phyloP scores from a whole-genome alignment of 495 filamentous ascomycete genomes.

The Pseudoneurospora amorphoporcata region DNA sequence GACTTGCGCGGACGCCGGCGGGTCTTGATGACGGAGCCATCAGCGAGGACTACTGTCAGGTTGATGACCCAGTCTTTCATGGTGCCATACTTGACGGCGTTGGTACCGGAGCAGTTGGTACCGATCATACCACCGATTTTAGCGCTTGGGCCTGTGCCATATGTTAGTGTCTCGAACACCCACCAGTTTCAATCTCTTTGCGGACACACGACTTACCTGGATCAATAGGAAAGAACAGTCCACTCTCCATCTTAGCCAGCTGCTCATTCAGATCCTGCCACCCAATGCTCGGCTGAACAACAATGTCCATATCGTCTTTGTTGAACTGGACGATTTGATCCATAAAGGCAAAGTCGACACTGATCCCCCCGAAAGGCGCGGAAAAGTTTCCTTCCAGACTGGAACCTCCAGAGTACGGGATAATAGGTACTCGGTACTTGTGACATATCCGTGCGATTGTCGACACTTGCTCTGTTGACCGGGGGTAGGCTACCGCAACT shows the following conservation, averaged over 20 bases:
- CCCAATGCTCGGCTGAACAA: conserved; percentile 82
- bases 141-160: conserved; percentile 42
- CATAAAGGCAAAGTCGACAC: conserved; percentile 84
- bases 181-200: background rate
- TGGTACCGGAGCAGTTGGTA: conserved; percentile 71
- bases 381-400: conserved; percentile 86
- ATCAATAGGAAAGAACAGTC: conserved; percentile 85
- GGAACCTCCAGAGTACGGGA: conserved; percentile 77
- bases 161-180: conserved; percentile 6
- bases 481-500: conserved; percentile 73
- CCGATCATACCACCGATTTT: conserved; percentile 70
- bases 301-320: conserved; percentile 81
- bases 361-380: conserved; percentile 74
- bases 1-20: conserved; percentile 63
- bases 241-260: conserved; percentile 54
- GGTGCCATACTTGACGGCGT: conserved; percentile 71
- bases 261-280: conserved; percentile 84
- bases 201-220: conserved; percentile 41
- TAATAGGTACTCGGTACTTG: conserved; percentile 77
- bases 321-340: conserved; percentile 69
- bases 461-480: conserved; percentile 69
- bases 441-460: conserved; percentile 70
- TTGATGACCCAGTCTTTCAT: conserved; percentile 86
- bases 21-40: conserved; percentile 72
- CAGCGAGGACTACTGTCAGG: conserved; percentile 67